Evolutionary conservation across 2,329 filamentous ascomycete species (phyloP).

Genomic region (Colletotrichum sp.): DNA sequence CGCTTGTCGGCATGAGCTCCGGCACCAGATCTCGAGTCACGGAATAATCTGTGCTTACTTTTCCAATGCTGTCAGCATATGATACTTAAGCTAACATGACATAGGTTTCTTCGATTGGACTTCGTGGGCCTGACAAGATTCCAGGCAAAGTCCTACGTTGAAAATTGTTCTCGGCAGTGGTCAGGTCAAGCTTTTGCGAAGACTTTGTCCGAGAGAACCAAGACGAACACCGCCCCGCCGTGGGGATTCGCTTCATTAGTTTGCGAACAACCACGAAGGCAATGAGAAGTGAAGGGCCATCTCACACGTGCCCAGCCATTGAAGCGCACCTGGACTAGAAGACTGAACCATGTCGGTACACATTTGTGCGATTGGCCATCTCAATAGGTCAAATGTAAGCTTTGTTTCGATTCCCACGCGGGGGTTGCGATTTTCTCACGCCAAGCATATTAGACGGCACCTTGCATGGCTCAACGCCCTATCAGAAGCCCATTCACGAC

Average conservation of each 20-base stretch:
- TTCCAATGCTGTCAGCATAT: background rate
- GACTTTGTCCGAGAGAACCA: conserved; percentile 11
- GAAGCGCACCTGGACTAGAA: accelerated
- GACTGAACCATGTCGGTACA: accelerated
- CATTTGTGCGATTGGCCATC: accelerated
- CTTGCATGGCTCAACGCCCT: background rate
- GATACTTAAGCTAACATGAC: accelerated
- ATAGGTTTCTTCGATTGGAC: background rate
- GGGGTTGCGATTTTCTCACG: background rate
- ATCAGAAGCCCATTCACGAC: background rate
- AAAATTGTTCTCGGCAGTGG: background rate
- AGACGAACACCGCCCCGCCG: background rate
- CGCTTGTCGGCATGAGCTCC: background rate
- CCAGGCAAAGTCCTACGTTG: accelerated
- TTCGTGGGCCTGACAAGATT: accelerated
- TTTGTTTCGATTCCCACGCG: background rate
- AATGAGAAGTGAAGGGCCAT: background rate
- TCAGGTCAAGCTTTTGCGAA: conserved; percentile 17
- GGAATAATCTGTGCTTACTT: background rate
- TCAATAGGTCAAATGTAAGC: background rate
- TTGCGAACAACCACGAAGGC: accelerated
- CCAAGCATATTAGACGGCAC: background rate
- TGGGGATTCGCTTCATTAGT: background rate
- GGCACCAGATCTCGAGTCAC: background rate
- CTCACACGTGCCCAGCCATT: accelerated